Percentiles rank a stretch among this genome's conserved stretches.
phyloP scores from a whole-genome alignment of 495 filamentous ascomycete genomes.

The Xylaria sp. region DNA sequence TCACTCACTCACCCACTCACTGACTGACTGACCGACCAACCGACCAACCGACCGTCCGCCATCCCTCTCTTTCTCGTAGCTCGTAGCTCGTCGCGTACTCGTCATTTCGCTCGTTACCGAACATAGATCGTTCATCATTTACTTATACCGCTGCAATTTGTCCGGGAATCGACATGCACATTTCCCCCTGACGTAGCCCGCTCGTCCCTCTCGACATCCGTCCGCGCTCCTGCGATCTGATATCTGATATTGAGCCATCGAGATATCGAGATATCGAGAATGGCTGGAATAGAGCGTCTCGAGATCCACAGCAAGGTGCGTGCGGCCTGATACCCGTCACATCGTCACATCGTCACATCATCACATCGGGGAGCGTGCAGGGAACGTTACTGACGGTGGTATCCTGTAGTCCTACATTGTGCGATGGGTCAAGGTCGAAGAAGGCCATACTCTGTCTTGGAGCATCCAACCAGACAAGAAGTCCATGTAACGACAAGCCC shows the following conservation, averaged over 20 bases:
- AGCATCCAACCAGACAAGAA: constrained; percentile 97
- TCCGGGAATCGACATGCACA: constrained; percentile 13
- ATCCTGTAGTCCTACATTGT: constrained; percentile 86
- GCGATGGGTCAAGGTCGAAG: constrained; percentile 91
- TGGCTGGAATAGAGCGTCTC: constrained; percentile 96
- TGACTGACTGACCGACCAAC: no score
- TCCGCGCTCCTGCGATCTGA: not conserved
- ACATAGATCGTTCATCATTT: not conserved
- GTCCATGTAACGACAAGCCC: constrained; percentile 66
- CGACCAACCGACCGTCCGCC: not conserved
- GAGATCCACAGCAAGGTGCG: constrained; percentile 98
- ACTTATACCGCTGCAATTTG: not conserved
- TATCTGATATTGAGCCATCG: no score
- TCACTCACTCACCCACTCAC: no score
- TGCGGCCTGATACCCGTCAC: constrained; percentile 48
- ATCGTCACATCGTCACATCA: no score
- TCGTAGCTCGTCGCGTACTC: not conserved
- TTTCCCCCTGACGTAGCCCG: constrained; percentile 13
- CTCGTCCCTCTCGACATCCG: not conserved
- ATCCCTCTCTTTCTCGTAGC: not conserved
- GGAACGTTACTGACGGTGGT: constrained; percentile 21
- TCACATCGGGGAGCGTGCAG: constrained; percentile 22
- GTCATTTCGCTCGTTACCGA: constrained; percentile 1
- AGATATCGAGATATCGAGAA: constrained; percentile 52
- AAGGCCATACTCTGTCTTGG: constrained; percentile 93